Evolutionary conservation across 2,329 filamentous ascomycete species (phyloP), one percentile per base, ranked within the genome.

Genomic region (Ophiostoma sp.): DNA sequence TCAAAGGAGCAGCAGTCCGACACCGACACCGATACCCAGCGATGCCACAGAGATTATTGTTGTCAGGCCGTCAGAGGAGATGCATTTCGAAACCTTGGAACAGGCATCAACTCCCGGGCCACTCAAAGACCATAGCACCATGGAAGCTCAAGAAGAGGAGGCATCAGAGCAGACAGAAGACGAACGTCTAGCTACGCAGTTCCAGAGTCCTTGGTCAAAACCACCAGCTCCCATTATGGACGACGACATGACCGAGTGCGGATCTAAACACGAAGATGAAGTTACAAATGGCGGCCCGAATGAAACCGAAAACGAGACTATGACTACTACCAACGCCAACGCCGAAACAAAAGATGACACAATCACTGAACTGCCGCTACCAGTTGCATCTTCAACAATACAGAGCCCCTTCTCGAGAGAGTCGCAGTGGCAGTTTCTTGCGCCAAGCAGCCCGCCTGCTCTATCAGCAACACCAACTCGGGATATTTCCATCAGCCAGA

Each of bases 121-220:
- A 52, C 20, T 20, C 48, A 13, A 27, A 27, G 23, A 57, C 23
- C 11, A 13, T 7, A 27, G 8, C 52, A 57, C 52, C 11, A n/a
- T 27, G 8, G 10, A 48, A 48, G 7, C 23, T 57, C 52, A 27
- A 4, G 5, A 57, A 17, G 66, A 69, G 17, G 66, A 69, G 17
- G 27, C 13, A 5, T 4, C n/a, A 13, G 4, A 67, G 8, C 39
- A 23, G 13, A 8, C 39, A n/a, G 27, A 36, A 4, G 67, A 69
- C 8, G 41, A 60, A 10, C 68, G 72, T 3, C 33, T 74, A 13
- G 72, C 67, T 0, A 75, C 73, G 11, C 73, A 74, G 27, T 72
- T 74, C 10, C 74, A 75, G 23, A 75, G 74, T 31, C 73, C 73
- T 11, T 75, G 74, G 74, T 60, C 31, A 6, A 67, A 67, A 35